Base-by-base conservation (phyloP, 352 stramenopile species). In the Pythium utonaiense region DNA sequence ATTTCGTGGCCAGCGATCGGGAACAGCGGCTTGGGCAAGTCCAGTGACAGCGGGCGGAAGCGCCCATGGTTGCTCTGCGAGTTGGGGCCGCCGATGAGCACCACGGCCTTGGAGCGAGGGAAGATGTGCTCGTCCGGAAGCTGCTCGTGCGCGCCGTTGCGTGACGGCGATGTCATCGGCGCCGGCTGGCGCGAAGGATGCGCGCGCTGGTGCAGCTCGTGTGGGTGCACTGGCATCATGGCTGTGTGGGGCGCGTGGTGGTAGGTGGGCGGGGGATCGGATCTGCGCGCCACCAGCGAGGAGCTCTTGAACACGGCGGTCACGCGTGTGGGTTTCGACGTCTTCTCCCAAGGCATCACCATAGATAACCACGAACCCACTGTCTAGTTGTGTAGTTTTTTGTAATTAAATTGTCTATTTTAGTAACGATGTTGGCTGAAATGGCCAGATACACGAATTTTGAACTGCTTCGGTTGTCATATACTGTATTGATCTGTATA, bases 11-110 rank as follows among this genome's bases (percentile, higher is more conserved):
- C 87, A 2, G 87, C 87, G 53, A 96, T 82, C 42, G 88, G 85
- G 69, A 96, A 96, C 6, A 96, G 72, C 31, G 87, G 87, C 69
- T 94, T 96, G 31, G 87, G 87, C 41, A 93, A 69, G 49, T 96
- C 85, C 44, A 96, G 69, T 36, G 83, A 94, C 28, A 96, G 77
- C 54, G 87, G 87, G 0, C 87, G 87, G 65, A 96, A 96, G 70
- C 92, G 40, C n/a, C 40, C 40, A 19, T 47, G 85, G 62, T 93
- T 93, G 55, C 83, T 83, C 66, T 90, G 84, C 64, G 93, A 80
- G 63, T 92, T 95, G 28, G 85, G 81, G 4, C 87, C 87, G 41
- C 87, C 87, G 58, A 96, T 88, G 57, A 96, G 79, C 57, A 96
- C 88, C 61, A 96, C 81, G 50, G 87, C 87, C 67, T 95, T 96